Base-by-base conservation (phyloP, 805 yeast genomes). In the Ascoidea tarda region DNA sequence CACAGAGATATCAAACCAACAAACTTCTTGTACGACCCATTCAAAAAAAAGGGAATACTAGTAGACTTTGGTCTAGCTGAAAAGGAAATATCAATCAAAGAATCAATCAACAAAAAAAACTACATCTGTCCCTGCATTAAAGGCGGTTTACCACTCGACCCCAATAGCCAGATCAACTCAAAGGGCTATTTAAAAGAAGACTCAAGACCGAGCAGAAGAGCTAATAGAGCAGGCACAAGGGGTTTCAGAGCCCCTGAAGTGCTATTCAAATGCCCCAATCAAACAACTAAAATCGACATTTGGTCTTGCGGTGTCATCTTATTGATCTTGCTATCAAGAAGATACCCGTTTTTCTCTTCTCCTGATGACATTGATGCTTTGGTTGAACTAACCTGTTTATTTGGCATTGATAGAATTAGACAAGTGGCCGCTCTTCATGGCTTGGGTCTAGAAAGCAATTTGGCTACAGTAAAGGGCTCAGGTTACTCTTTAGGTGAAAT, bases 161-260 rank as follows among this genome's bases (percentile, higher is more conserved):
- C 44, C 8, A 55, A 28, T 33, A 48, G 6, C 46, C 42, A 32
- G n/a, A 5, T 16, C 33, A 14, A 48, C 51, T 56, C 50, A 53
- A 21, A 58, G 55, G 91, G 96, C 1, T 88, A 86, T 62, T 84
- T 89, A 6, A 88, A 87, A 63, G 87, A 86, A 60, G 99, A 93
- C 68, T 78, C 79, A 50, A 74, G 98, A 59, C 85, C 95, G 0
- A 87, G 93, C 1, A 76, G 96, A 60, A 76, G 99, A 53, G 98
- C 98, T 0, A 93, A 93, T 62, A 80, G 99, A 60, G 99, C 99
- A 16, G 97, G 97, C 6, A 89, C 97, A 1, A 74, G 97, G 59
- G 97, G 97, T 0, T 89, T 89, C 62, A 74, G 97, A 59, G 96
- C 97, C 0, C 96, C 96, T 0, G 97, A 89, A 63, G 96, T 89